Evolutionary conservation across 257 asterid species (phyloP).

Genomic region (Voacanga thouarsii): DNA sequence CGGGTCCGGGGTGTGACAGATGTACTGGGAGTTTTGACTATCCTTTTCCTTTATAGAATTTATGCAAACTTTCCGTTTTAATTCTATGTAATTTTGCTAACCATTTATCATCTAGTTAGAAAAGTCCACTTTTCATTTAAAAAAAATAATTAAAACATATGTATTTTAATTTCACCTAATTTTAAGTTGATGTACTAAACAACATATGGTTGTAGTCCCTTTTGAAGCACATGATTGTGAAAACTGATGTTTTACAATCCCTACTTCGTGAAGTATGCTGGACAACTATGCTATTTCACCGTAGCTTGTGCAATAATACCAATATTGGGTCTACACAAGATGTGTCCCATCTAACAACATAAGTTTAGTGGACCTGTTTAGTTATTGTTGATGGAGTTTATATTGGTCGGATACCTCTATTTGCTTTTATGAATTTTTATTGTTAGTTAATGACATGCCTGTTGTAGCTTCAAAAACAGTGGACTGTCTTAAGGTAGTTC

Average conservation of each 20-base stretch:
- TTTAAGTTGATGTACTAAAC: background rate
- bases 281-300: background rate
- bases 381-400: background rate
- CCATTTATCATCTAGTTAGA: background rate
- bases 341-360: background rate
- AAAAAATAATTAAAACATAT: too few relatives aligned
- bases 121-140: background rate
- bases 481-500: conserved; percentile 85
- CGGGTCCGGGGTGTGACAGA: too few relatives aligned
- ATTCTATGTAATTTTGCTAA: background rate
- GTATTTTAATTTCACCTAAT: background rate
- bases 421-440: background rate
- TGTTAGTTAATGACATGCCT: conserved; percentile 43
- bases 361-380: background rate
- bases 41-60: background rate
- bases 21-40: background rate
- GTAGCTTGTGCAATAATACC: background rate
- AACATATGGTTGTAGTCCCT: background rate
- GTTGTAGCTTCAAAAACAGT: conserved; percentile 98
- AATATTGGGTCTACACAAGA: background rate
- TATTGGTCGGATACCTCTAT: background rate
- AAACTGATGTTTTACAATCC: background rate
- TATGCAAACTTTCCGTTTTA: background rate
- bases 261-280: background rate
- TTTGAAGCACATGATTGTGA: background rate